Evolutionary conservation across 208 protist species (phyloP), one percentile per base, ranked within the genome.

Genomic region (Acanthamoeba lenticulata): DNA sequence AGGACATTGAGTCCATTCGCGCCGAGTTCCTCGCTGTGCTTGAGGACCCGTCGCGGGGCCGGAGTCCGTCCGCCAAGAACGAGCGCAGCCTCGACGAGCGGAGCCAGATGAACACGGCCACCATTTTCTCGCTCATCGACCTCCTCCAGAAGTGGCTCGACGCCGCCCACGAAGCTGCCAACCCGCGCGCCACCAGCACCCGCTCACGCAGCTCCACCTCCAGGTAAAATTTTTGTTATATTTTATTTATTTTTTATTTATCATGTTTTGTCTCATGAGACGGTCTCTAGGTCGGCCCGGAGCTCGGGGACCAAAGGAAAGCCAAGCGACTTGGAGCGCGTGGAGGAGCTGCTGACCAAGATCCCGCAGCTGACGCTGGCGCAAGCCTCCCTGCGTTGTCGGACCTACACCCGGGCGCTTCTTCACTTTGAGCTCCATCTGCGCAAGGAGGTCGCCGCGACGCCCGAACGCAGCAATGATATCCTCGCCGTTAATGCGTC

Each of bases 361-460:
- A 96, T 96, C 1, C 95, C 95, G 27, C 62, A 95, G 72, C 45
- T 49, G 1, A 60, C 60, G 2, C 77, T 96, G 7, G 92, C 95
- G 1, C 79, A 60, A 15, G 96, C 96, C 1, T 90, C 96, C 1
- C 89, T 86, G 15, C n/a, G 74, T 15, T 96, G 95, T 34, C 27
- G 69, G 15, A 90, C 74, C n/a, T 91, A 95, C 49, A 65, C 94
- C 0, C 95, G 94, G 0, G 95, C 96, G 1, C 67, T 96, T 0
- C 38, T 94, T 17, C 94, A 96, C 24, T 69, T 96, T 24, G 95
- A 97, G 94, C 69, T 36, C 21, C 47, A 94, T 45, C 17, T 95
- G 74, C 45, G 47, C 21, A 29, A 90, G 29, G 62, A 81, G 36
- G 40, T 91, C 62, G 29, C 52, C 62, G 11, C 17, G 6, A 69